phyloP scores from a whole-genome alignment of 768 basidiomycete species.

The Suillus americanus region DNA sequence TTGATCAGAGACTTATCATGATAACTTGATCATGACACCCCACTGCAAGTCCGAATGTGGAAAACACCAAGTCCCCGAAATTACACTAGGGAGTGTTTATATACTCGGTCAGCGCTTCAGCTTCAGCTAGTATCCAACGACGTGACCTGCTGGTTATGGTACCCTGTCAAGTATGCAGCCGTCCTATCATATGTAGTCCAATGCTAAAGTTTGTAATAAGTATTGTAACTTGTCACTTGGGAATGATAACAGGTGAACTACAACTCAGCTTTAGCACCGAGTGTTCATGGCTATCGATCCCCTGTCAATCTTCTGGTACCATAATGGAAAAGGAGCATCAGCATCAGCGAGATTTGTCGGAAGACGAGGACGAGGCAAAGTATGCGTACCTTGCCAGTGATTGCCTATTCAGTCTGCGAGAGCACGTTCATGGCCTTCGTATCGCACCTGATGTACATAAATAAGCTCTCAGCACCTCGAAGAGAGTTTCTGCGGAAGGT shows the following conservation, averaged over 20 bases:
- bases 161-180: background rate
- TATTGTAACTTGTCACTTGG: background rate
- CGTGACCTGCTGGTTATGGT: background rate
- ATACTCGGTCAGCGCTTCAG: background rate
- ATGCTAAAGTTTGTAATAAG: too few relatives aligned
- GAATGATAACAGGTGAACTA: background rate
- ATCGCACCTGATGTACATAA: background rate
- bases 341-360: background rate
- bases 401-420: background rate
- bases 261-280: background rate
- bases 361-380: background rate
- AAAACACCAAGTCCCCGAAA: background rate
- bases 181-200: background rate
- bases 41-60: background rate
- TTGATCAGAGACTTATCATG: constrained; percentile 7
- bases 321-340: background rate
- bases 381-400: background rate
- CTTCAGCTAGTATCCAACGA: background rate
- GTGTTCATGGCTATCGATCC: background rate
- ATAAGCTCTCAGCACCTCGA: background rate
- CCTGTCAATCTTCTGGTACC: too few relatives aligned
- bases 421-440: background rate
- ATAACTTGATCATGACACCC: too few relatives aligned
- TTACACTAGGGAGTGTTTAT: background rate
- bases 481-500: background rate